Conservation (phyloP, 78 protist species). For the Pelomyxa schiedti region DNA sequence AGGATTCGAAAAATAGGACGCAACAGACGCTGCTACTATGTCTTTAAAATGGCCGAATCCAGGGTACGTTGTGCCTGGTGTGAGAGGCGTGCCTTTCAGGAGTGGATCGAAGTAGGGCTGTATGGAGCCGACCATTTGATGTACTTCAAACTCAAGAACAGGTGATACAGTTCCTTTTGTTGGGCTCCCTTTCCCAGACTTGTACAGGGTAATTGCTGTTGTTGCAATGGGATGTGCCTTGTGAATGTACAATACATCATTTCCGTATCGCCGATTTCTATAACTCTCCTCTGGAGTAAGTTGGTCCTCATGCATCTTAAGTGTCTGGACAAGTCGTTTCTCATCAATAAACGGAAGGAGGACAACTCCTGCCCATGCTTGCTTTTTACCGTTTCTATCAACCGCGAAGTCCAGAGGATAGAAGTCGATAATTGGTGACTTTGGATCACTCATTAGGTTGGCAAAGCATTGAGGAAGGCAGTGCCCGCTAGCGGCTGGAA, state of each 20-base stretch:
- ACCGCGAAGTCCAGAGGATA: slow-evolving; percentile 80
- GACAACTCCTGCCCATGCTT: slow-evolving; percentile 72
- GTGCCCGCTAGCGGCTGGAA: slow-evolving; percentile 62
- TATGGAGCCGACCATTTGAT: too few species aligned
- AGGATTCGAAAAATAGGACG: too few species aligned
- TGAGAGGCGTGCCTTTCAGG: too few species aligned
- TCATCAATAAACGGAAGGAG: slow-evolving; percentile 91
- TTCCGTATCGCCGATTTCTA: slow-evolving; percentile 10
- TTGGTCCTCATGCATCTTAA: not conserved
- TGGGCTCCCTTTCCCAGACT: too few species aligned
- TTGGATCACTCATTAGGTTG: slow-evolving; percentile 43
- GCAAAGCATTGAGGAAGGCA: slow-evolving; percentile 57
- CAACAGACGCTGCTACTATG: too few species aligned
- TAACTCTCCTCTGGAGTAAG: slow-evolving; percentile 24
- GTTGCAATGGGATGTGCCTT: not conserved
- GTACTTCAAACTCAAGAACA: too few species aligned
- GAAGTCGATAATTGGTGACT: slow-evolving; percentile 72
- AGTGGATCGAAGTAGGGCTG: too few species aligned
- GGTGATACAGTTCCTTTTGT: too few species aligned
- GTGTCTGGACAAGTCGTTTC: slow-evolving; percentile 17
- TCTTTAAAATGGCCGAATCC: too few species aligned
- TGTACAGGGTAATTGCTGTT: not conserved
- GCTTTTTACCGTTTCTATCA: slow-evolving; percentile 70
- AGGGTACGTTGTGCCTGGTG: too few species aligned
- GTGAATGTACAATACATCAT: not conserved